A percentile compares a stretch with the other conserved stretches of the same genome.
Conservation (phyloP, 768 basidiomycete species). For the Suillus decipiens region DNA sequence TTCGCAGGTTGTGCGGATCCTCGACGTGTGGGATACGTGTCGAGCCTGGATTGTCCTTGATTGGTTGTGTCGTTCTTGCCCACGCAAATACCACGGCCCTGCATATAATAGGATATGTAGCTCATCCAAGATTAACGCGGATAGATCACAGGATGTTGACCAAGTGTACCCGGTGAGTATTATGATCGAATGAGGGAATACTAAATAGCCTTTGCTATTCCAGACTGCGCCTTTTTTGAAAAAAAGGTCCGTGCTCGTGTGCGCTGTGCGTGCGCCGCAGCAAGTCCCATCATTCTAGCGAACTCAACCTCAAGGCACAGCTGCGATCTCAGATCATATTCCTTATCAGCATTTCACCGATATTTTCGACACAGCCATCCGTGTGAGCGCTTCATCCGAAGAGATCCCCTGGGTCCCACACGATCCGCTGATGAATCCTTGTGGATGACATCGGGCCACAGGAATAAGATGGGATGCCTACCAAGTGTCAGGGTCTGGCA, state of each 20-base stretch:
- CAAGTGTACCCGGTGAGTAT: conserved; percentile 8
- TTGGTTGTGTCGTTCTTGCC: background rate
- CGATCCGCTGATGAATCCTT: conserved; percentile 4
- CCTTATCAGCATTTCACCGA: conserved; percentile 34
- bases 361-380: conserved; percentile 16
- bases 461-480: background rate
- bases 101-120: background rate
- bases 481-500: conserved; percentile 1
- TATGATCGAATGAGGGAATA: conserved; percentile 19
- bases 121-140: conserved; percentile 14
- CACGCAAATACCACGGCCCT: background rate
- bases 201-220: conserved; percentile 16
- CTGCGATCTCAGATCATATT: conserved; percentile 29
- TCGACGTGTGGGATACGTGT: conserved; percentile 6
- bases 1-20: background rate
- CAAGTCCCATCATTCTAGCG: conserved; percentile 19
- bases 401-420: background rate
- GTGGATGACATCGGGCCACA: conserved; percentile 3
- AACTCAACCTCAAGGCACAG: conserved; percentile 23
- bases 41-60: background rate
- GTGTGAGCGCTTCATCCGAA: background rate
- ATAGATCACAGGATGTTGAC: conserved; percentile 1
- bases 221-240: conserved; percentile 23
- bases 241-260: conserved; percentile 26
- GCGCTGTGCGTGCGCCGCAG: conserved; percentile 16